Conservation (phyloP, 2,329 filamentous ascomycete species). For the Nemania diffusa region DNA sequence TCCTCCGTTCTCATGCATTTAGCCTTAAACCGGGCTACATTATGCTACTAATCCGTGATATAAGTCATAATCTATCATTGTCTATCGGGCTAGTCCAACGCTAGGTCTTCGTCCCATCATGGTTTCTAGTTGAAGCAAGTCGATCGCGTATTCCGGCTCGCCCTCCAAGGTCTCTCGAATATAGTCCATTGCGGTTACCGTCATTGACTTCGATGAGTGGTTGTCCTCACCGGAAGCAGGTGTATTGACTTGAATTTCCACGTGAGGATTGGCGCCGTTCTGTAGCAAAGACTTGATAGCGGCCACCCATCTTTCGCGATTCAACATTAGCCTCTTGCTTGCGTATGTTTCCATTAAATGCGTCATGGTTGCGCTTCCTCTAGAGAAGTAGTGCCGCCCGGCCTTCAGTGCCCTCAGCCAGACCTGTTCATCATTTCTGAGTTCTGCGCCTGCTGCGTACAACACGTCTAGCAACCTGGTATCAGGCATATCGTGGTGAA, state of each 20-base stretch:
- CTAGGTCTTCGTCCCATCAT: conserved; percentile 46
- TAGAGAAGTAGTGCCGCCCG: conserved; percentile 47
- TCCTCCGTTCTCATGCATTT: conserved; percentile 20
- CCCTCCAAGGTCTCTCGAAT: conserved; percentile 49
- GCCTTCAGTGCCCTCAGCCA: conserved; percentile 45
- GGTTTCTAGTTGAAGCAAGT: conserved; percentile 47
- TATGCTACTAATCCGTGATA: conserved; percentile 26
- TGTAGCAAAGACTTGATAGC: conserved; percentile 46
- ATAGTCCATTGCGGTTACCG: conserved; percentile 45
- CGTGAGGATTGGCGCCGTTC: conserved; percentile 47
- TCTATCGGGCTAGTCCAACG: conserved; percentile 43
- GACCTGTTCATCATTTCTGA: conserved; percentile 41
- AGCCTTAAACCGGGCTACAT: conserved; percentile 8
- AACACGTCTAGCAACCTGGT: conserved; percentile 45
- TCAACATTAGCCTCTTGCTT: conserved; percentile 46
- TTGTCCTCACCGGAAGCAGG: conserved; percentile 40
- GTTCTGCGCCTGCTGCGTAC: conserved; percentile 45
- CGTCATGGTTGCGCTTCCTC: conserved; percentile 47
- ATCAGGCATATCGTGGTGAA: conserved; percentile 51
- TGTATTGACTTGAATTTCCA: conserved; percentile 44
- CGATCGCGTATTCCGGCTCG: conserved; percentile 49
- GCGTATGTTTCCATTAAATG: conserved; percentile 47
- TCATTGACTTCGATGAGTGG: conserved; percentile 40
- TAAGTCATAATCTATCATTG: conserved; percentile 22
- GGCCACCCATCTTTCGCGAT: conserved; percentile 47